Conservation (phyloP, 306 rosid species). For the Castanea mollissima region DNA sequence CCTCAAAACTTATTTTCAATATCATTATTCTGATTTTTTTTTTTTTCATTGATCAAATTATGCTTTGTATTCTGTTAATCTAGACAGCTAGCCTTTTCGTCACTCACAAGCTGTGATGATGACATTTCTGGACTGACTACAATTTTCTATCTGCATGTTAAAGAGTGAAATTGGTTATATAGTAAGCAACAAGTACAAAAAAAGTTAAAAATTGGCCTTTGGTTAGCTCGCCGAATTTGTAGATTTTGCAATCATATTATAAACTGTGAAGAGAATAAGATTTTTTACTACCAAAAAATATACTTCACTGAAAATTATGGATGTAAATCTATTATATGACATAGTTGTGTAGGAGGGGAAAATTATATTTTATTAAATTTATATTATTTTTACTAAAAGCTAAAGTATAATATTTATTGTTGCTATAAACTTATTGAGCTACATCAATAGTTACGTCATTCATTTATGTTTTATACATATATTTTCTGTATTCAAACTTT, state of each 20-base stretch:
- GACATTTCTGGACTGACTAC: constrained; percentile 15
- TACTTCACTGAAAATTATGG: neutral
- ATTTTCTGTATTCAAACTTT: no score
- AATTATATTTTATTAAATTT: no score
- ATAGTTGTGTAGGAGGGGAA: no score
- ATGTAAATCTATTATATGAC: no score
- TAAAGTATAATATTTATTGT: no score
- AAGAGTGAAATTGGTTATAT: neutral
- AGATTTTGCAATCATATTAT: neutral
- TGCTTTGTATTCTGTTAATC: neutral
- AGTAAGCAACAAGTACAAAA: neutral
- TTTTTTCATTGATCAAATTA: neutral
- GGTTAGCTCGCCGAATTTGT: neutral
- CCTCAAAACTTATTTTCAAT: neutral
- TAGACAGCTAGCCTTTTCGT: neutral
- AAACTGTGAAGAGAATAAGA: neutral
- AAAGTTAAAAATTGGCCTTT: neutral
- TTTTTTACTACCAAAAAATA: neutral
- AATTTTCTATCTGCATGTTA: neutral
- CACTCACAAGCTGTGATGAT: neutral
- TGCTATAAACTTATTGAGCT: no score
- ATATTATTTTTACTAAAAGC: no score
- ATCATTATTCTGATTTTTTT: neutral
- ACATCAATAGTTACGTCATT: no score
- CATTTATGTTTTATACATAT: no score